These are phyloP conservation scores for Boletellus sp. DNA, from an alignment of 768 basidiomycete genomes.

Conservation along the genomic window DNA sequence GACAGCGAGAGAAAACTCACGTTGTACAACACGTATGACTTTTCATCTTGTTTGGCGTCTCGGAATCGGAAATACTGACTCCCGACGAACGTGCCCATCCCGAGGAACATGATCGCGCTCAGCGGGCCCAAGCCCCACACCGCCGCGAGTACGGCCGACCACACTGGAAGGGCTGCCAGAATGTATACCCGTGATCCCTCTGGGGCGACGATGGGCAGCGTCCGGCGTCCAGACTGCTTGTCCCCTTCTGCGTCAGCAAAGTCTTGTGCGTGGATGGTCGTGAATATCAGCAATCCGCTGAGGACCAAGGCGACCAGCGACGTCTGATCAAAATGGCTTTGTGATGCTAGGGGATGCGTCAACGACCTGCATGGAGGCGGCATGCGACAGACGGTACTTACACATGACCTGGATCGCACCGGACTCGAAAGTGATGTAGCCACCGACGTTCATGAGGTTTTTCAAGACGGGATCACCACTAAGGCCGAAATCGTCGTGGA, in stretches of 20 bases:
- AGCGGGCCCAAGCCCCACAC: constrained; percentile 11
- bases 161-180: constrained; percentile 8
- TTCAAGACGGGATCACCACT: no score
- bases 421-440: no score
- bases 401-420: no score
- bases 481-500: constrained; percentile 29
- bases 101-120: constrained; percentile 4
- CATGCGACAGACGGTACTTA: no score
- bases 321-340: constrained; percentile 7
- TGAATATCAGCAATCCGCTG: constrained; percentile 30
- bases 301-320: constrained; percentile 19
- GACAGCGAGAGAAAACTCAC: constrained; percentile 1
- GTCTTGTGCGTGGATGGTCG: constrained; percentile 38
- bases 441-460: no score
- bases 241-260: constrained; percentile 34
- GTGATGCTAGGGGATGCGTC: constrained; percentile 1
- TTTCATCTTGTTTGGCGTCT: constrained; percentile 7
- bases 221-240: constrained; percentile 25
- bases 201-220: constrained; percentile 26
- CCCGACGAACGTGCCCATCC: constrained; percentile 13
- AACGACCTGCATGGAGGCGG: no score
- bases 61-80: constrained; percentile 13
- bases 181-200: constrained; percentile 15
- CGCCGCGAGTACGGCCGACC: constrained; percentile 4
- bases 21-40: constrained; percentile 13